Conservation (phyloP, 306 rosid genomes). For the Lathyrus aphaca region DNA sequence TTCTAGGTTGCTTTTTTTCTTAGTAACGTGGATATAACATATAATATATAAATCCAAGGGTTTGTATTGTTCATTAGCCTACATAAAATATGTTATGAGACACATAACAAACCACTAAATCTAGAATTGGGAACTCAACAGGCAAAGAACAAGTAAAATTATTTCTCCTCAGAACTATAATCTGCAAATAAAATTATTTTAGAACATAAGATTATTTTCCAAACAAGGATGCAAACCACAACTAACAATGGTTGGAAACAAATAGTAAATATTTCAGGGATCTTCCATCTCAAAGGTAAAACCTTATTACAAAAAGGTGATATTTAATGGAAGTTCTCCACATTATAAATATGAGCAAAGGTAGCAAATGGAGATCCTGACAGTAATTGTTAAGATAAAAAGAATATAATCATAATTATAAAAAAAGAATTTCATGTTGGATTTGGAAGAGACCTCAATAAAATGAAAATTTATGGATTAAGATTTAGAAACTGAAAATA, state of each 20-base stretch:
- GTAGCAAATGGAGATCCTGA: slow-evolving; percentile 31
- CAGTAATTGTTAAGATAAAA: slow-evolving; percentile 14
- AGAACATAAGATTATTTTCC: slow-evolving; percentile 22
- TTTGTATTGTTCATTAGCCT: too few relatives aligned
- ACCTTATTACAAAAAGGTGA: slow-evolving; percentile 14
- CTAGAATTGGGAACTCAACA: too few relatives aligned
- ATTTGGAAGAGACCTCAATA: neutral
- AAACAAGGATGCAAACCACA: slow-evolving; percentile 12
- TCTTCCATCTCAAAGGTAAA: slow-evolving; percentile 25
- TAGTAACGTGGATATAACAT: too few relatives aligned
- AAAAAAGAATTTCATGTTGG: neutral
- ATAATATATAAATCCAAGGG: too few relatives aligned
- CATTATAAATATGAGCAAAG: slow-evolving; percentile 20
- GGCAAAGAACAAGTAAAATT: too few relatives aligned
- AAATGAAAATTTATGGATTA: neutral
- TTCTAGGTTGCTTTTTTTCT: too few relatives aligned
- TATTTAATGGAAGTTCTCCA: slow-evolving; percentile 34
- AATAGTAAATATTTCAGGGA: slow-evolving; percentile 26
- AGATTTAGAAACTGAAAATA: neutral
- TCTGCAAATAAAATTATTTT: too few relatives aligned
- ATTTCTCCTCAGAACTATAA: too few relatives aligned
- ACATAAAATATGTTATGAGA: too few relatives aligned
- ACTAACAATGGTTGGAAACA: slow-evolving; percentile 17
- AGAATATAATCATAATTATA: neutral
- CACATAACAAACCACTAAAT: too few relatives aligned